Evolutionary conservation across 2,329 filamentous ascomycete genomes (phyloP).

Genomic region (Podosphaera leucotricha): DNA sequence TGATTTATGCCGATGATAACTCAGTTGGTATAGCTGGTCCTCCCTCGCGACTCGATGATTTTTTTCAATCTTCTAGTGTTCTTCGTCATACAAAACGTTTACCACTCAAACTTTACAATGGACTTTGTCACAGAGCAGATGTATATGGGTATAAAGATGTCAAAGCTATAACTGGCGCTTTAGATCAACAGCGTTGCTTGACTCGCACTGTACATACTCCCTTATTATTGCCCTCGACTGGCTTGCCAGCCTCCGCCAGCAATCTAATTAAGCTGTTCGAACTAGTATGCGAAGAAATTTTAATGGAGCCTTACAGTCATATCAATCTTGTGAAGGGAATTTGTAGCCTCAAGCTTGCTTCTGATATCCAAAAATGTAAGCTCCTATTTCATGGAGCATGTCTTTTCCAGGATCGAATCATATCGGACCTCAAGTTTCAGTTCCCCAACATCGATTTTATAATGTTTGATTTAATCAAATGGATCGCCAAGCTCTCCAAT

Average conservation of each 20-base stretch:
- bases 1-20: conserved; percentile 1
- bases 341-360: not conserved
- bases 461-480: not conserved
- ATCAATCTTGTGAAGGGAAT: not conserved
- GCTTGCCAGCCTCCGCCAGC: not conserved
- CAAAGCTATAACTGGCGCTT: not conserved
- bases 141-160: conserved; percentile 1
- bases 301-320: not conserved
- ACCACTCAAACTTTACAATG: not conserved
- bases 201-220: not conserved
- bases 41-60: conserved; percentile 1
- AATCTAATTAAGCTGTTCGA: not conserved
- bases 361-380: not conserved
- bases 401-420: not conserved
- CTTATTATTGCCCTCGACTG: conserved; percentile 2
- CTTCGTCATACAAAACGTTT: not conserved
- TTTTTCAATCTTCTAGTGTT: not conserved
- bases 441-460: not conserved
- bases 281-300: conserved; percentile 1
- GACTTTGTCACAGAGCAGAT: conserved; percentile 1
- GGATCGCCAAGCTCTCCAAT: not conserved
- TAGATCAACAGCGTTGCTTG: not conserved
- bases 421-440: not conserved
- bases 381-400: not conserved
- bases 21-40: conserved; percentile 1